A percentile compares a stretch with the other conserved stretches of the same genome.
These are phyloP conservation scores for Alternaria gansuensis DNA, from an alignment of 2,329 filamentous ascomycete species.

Conservation along the genomic window DNA sequence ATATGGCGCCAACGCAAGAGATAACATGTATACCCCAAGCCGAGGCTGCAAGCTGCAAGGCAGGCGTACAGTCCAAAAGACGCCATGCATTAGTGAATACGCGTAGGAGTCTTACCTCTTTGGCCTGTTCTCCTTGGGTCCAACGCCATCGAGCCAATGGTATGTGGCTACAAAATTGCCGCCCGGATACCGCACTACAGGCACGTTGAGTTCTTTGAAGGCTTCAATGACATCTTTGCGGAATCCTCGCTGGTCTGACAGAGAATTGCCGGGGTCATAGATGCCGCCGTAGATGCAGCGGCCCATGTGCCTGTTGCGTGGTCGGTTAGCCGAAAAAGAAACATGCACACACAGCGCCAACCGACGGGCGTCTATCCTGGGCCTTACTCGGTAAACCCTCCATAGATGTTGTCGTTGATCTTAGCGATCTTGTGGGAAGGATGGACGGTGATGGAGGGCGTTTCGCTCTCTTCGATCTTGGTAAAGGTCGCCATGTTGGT, in stretches of 20 bases:
- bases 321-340: conserved; percentile 35
- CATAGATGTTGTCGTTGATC: conserved; percentile 83
- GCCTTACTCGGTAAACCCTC: conserved; percentile 81
- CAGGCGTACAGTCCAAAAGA: not conserved
- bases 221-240: conserved; percentile 80
- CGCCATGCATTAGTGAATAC: conserved; percentile 2
- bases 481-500: conserved; percentile 75
- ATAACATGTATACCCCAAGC: not conserved
- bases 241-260: conserved; percentile 79
- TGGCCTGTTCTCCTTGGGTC: conserved; percentile 74
- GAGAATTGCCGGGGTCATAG: conserved; percentile 76
- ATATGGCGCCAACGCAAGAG: not conserved
- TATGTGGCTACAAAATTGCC: conserved; percentile 88
- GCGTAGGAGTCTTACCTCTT: conserved; percentile 52
- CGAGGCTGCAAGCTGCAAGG: not conserved
- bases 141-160: conserved; percentile 84
- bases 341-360: conserved; percentile 9
- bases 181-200: conserved; percentile 81
- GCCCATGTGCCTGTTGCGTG: conserved; percentile 75
- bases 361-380: conserved; percentile 16
- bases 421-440: conserved; percentile 71
- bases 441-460: conserved; percentile 72
- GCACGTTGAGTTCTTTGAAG: conserved; percentile 76
- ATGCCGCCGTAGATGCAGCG: conserved; percentile 88
- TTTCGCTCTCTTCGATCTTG: conserved; percentile 67